Conservation (phyloP, 2,329 filamentous ascomycete genomes). For the Venturia carpophila region DNA sequence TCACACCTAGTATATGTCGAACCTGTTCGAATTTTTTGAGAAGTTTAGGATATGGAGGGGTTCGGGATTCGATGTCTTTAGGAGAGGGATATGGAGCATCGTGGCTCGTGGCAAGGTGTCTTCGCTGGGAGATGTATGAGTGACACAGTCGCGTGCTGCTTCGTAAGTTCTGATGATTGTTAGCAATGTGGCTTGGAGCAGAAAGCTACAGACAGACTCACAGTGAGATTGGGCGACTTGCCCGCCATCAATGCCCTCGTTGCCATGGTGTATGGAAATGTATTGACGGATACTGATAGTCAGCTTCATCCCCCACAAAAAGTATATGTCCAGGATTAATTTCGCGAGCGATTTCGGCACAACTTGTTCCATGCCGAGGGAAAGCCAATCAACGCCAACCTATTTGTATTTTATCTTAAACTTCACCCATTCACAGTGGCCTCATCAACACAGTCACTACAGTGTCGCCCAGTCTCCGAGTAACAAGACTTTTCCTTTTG, state of each 20-base stretch:
- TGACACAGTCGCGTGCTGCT: constrained; percentile 4
- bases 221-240: neutral
- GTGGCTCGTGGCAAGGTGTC: constrained; percentile 16
- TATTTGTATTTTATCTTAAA: neutral
- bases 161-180: constrained; percentile 3
- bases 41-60: constrained; percentile 73
- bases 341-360: constrained; percentile 5
- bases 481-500: no score
- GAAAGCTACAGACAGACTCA: neutral
- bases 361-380: neutral
- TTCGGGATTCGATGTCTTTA: constrained; percentile 15
- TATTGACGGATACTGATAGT: neutral
- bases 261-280: neutral
- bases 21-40: constrained; percentile 70
- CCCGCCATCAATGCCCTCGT: constrained; percentile 6
- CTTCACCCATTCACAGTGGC: no score
- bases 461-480: no score
- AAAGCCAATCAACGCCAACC: neutral
- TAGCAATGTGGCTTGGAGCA: neutral
- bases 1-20: constrained; percentile 59
- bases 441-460: no score
- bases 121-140: constrained; percentile 8
- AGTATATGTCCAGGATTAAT: neutral
- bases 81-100: constrained; percentile 17
- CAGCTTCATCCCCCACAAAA: neutral